Evolutionary conservation across 73 alveolate species (phyloP).

Genomic region (Uronychia setigera): DNA sequence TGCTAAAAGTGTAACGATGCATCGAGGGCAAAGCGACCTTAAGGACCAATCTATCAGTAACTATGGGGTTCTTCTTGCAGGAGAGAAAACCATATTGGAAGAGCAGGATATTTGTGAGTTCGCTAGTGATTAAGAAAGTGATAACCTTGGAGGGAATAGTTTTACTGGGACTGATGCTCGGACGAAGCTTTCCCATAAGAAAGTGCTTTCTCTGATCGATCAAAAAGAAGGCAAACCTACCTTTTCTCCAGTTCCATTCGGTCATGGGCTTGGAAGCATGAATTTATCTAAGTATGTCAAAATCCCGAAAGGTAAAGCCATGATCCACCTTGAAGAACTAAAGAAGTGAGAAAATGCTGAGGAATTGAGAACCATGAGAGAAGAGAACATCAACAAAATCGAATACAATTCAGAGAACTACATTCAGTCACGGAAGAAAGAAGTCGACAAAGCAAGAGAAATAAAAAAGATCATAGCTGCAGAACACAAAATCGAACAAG

Average conservation of each 20-base stretch:
- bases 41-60: background rate
- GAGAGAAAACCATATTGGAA: background rate
- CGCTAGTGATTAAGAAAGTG: background rate
- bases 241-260: too few relatives aligned
- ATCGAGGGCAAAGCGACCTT: background rate
- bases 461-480: constrained; percentile 41
- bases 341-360: background rate
- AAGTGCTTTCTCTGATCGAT: background rate
- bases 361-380: background rate
- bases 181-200: background rate
- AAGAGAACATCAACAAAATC: constrained; percentile 12
- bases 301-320: background rate
- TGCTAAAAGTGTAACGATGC: background rate
- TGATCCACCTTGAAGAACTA: background rate
- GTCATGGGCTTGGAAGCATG: too few relatives aligned
- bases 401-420: constrained; percentile 22
- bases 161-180: background rate
- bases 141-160: background rate
- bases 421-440: constrained; percentile 6
- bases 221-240: background rate
- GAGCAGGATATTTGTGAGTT: background rate
- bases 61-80: background rate
- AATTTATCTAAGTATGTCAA: background rate
- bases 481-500: constrained; percentile 45
- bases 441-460: constrained; percentile 29